Evolutionary conservation across 2,329 filamentous ascomycete genomes (phyloP).

Genomic region (Nothophaeocryptopus gaeumannii): DNA sequence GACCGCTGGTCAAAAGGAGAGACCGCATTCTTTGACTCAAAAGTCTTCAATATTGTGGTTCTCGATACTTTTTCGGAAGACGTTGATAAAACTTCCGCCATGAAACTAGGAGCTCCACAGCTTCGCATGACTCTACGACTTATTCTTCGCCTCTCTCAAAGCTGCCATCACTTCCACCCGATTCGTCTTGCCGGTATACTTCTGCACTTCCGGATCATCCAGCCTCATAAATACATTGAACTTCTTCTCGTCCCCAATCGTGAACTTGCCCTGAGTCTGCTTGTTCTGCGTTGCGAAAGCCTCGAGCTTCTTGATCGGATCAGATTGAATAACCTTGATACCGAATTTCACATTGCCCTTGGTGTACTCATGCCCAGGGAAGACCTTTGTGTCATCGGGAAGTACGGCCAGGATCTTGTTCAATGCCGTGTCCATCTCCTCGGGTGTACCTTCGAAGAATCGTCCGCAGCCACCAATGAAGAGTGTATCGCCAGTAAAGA

Average conservation of each 20-base stretch:
- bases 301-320: conserved; percentile 72
- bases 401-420: conserved; percentile 79
- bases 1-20: not conserved
- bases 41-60: not conserved
- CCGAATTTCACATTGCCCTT: conserved; percentile 91
- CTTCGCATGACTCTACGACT: conserved; percentile 25
- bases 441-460: conserved; percentile 89
- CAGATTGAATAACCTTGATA: conserved; percentile 69
- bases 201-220: conserved; percentile 77
- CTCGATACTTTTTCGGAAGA: not conserved
- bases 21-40: conserved; percentile 3
- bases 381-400: conserved; percentile 89
- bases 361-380: conserved; percentile 97
- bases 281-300: conserved; percentile 74
- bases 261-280: conserved; percentile 93
- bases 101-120: conserved; percentile 12
- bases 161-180: conserved; percentile 81
- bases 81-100: not conserved
- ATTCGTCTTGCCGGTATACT: conserved; percentile 75
- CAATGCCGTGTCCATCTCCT: conserved; percentile 89
- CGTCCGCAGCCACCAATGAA: conserved; percentile 93
- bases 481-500: conserved; percentile 94
- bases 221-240: conserved; percentile 98
- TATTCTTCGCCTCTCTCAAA: conserved; percentile 86
- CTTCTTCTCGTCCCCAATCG: conserved; percentile 94